These are phyloP conservation scores for Cajanus cajan DNA, from an alignment of 306 rosid species.

Conservation along the genomic window DNA sequence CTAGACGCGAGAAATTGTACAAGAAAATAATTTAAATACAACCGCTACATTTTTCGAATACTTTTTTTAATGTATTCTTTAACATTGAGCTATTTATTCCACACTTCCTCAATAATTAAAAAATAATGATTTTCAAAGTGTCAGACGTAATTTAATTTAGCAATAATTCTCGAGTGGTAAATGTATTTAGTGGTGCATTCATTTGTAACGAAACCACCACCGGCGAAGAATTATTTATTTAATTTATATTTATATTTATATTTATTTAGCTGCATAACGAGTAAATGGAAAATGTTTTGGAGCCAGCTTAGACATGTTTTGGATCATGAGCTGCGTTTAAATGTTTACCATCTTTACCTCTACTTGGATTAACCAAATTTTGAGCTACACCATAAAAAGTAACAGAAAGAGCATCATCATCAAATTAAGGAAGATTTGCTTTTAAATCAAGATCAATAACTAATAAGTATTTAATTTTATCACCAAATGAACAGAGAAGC, in stretches of 20 bases:
- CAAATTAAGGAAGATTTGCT: not conserved
- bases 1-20: not conserved
- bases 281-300: not conserved
- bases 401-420: not conserved
- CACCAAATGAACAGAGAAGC: conserved; percentile 20
- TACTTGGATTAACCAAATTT: conserved; percentile 8
- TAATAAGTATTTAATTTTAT: not conserved
- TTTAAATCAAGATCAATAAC: not conserved
- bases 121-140: not conserved
- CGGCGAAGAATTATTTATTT: not conserved
- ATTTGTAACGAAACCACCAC: not conserved
- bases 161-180: not conserved
- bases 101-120: not conserved
- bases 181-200: not conserved
- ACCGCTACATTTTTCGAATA: too few species aligned
- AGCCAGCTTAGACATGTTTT: not conserved
- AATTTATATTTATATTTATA: not conserved
- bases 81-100: not conserved
- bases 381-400: not conserved
- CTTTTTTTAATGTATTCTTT: too few species aligned
- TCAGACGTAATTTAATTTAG: not conserved
- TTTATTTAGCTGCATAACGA: not conserved
- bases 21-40: too few species aligned
- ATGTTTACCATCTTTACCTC: conserved; percentile 3
- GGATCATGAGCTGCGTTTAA: not conserved